These are phyloP conservation scores for Ilyonectria mors-panacis DNA, from an alignment of 2,329 filamentous ascomycete species.

Conservation along the genomic window DNA sequence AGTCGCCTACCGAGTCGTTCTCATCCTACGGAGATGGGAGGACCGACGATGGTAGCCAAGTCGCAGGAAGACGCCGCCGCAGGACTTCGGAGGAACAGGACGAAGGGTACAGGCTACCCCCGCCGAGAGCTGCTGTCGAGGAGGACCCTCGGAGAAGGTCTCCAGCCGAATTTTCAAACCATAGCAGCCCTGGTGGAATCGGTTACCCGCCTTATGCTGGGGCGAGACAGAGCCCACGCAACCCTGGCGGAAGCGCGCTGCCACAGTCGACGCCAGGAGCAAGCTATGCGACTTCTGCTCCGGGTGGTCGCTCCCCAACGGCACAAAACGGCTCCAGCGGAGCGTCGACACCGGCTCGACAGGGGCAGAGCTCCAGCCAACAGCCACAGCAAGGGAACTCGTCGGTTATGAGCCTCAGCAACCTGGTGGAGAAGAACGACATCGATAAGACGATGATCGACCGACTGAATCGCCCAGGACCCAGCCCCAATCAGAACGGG, in stretches of 20 bases:
- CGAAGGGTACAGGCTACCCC: conserved; percentile 62
- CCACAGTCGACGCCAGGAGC: conserved; percentile 50
- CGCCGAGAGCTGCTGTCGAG: conserved; percentile 60
- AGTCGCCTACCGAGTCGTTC: conserved; percentile 62
- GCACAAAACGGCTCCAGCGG: conserved; percentile 56
- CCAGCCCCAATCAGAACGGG: conserved; percentile 30
- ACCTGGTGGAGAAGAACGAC: conserved; percentile 66
- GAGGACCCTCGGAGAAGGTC: conserved; percentile 67
- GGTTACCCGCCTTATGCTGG: conserved; percentile 57
- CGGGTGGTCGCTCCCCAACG: conserved; percentile 56
- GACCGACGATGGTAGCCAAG: conserved; percentile 51
- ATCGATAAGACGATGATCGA: conserved; percentile 71
- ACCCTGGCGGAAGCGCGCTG: conserved; percentile 52
- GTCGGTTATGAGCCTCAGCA: conserved; percentile 69
- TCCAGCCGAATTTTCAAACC: conserved; percentile 64
- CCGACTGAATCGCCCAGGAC: conserved; percentile 60
- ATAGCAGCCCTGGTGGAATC: conserved; percentile 62
- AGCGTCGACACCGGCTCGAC: conserved; percentile 52
- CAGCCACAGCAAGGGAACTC: conserved; percentile 44
- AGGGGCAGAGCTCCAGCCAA: conserved; percentile 42
- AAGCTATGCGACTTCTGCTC: conserved; percentile 44
- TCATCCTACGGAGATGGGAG: conserved; percentile 57
- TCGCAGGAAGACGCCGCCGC: conserved; percentile 53
- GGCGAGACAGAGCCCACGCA: conserved; percentile 56
- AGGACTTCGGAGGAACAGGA: conserved; percentile 58